Conservation (phyloP, 2,329 filamentous ascomycete species). For the Xylariales sp. region DNA sequence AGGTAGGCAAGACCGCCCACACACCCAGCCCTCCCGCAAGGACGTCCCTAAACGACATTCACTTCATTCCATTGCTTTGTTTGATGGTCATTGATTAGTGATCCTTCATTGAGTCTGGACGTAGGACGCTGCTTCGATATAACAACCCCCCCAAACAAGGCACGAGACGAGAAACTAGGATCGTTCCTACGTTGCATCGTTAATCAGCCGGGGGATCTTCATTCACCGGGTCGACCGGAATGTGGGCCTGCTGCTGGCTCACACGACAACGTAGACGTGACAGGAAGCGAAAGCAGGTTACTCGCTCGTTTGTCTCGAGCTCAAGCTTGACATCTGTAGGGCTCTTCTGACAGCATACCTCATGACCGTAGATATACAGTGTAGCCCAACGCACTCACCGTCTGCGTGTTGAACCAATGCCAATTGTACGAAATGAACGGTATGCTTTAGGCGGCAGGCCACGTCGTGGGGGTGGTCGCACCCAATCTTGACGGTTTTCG, state of each 20-base stretch:
- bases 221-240: slow-evolving; percentile 24
- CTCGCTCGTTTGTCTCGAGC: slow-evolving; percentile 30
- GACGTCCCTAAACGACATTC: background rate
- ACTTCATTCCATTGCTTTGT: background rate
- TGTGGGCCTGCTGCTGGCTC: slow-evolving; percentile 3
- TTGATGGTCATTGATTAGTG: background rate
- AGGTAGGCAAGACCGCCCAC: slow-evolving; percentile 17
- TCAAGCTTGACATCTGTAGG: slow-evolving; percentile 35
- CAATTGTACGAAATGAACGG: slow-evolving; percentile 5
- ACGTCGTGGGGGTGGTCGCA: slow-evolving; percentile 31
- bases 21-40: slow-evolving; percentile 5
- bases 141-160: background rate
- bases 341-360: slow-evolving; percentile 12
- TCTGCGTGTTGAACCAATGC: slow-evolving; percentile 17
- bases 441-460: slow-evolving; percentile 27
- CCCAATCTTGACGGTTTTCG: slow-evolving; percentile 24
- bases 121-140: slow-evolving; percentile 7
- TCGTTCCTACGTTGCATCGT: slow-evolving; percentile 8
- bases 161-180: slow-evolving; percentile 4
- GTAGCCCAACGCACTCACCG: background rate
- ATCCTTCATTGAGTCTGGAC: background rate
- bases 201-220: slow-evolving; percentile 12
- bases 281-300: slow-evolving; percentile 5
- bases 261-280: background rate
- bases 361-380: slow-evolving; percentile 14